Evolutionary conservation across 257 asterid genomes (phyloP).

Genomic region (Petrea volubilis): DNA sequence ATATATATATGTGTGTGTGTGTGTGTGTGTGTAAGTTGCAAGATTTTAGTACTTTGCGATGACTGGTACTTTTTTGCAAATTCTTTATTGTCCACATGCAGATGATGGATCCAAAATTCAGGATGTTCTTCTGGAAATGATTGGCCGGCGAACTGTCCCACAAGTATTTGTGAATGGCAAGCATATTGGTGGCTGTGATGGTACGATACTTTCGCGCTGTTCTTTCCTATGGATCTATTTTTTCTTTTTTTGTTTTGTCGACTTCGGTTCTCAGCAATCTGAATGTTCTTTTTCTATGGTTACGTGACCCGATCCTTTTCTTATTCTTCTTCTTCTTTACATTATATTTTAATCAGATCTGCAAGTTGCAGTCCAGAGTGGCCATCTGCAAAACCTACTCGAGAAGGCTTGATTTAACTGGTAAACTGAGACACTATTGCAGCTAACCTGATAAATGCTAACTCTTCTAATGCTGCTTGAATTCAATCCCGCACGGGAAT

Average conservation of each 20-base stretch:
- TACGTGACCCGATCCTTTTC: too few species aligned
- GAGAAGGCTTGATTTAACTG: slow-evolving; percentile 36
- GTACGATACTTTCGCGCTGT: slow-evolving; percentile 35
- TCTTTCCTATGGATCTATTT: neutral
- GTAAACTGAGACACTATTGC: neutral
- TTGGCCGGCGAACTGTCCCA: slow-evolving; percentile 90
- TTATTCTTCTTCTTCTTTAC: neutral
- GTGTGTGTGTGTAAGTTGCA: neutral
- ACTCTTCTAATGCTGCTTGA: neutral
- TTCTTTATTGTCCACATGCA: slow-evolving; percentile 29
- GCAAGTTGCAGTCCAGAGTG: slow-evolving; percentile 46
- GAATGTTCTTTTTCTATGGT: neutral
- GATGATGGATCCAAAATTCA: slow-evolving; percentile 87
- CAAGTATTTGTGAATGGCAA: slow-evolving; percentile 96
- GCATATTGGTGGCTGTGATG: slow-evolving; percentile 95
- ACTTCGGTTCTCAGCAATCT: neutral
- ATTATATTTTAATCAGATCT: slow-evolving; percentile 36
- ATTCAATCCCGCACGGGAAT: neutral
- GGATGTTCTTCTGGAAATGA: slow-evolving; percentile 68
- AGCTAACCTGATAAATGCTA: neutral
- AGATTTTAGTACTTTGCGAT: neutral
- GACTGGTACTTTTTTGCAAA: neutral
- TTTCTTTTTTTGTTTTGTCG: too few species aligned
- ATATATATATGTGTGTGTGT: too few species aligned
- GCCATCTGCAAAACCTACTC: slow-evolving; percentile 50